phyloP scores from a whole-genome alignment of 148 eudicot genomes.

The Fallopia convolvulus region DNA sequence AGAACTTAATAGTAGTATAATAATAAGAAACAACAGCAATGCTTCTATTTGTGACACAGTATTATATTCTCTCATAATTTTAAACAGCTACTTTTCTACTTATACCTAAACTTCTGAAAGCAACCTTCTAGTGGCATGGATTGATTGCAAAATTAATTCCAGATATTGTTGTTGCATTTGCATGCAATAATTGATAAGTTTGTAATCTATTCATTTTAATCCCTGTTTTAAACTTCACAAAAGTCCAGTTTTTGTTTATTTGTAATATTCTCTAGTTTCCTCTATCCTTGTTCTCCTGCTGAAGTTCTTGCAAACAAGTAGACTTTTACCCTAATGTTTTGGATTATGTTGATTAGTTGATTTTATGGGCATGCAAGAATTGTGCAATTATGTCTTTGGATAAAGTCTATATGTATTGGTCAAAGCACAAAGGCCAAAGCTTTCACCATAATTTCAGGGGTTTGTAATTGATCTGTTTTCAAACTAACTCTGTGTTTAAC shows the following conservation, averaged over 20 bases:
- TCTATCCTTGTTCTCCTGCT: neutral
- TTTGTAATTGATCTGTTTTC: neutral
- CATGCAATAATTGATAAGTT: neutral
- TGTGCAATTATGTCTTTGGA: slow-evolving; percentile 4
- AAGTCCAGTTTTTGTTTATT: too few relatives aligned
- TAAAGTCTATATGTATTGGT: neutral
- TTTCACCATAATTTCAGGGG: slow-evolving; percentile 5
- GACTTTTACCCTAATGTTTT: neutral
- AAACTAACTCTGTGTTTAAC: neutral
- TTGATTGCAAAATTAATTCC: neutral
- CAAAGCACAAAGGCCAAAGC: neutral
- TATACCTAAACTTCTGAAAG: slow-evolving; percentile 10
- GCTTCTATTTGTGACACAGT: neutral
- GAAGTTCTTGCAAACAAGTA: neutral
- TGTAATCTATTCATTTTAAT: neutral
- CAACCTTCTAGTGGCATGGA: neutral
- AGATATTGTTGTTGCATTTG: neutral
- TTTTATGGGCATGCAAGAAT: neutral
- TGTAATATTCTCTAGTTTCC: neutral
- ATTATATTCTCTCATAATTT: neutral
- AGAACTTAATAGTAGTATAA: neutral
- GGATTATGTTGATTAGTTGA: neutral
- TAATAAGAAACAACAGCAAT: neutral
- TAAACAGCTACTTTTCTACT: neutral
- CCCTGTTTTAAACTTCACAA: neutral